A percentile compares a stretch with the other conserved stretches of the same genome.
phyloP scores from a whole-genome alignment of 129 eudicot species.

The Calendula officinalis region DNA sequence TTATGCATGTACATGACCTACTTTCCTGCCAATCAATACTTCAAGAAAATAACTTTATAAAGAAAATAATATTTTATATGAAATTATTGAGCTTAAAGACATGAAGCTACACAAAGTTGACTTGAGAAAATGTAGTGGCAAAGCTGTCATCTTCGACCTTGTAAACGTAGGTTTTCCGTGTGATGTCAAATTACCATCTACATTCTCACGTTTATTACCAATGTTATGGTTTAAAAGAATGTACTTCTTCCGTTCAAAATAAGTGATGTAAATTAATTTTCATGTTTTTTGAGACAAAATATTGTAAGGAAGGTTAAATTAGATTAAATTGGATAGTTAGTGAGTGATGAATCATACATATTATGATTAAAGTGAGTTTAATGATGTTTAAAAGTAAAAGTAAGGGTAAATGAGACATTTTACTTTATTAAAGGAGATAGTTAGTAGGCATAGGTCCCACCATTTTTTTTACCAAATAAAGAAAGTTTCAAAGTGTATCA shows the following conservation, averaged over 20 bases:
- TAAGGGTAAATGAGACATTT: too few species aligned
- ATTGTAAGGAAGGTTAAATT: too few species aligned
- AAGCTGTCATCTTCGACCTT: background rate
- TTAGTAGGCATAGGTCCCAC: too few species aligned
- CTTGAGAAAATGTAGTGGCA: background rate
- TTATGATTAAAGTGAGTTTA: too few species aligned
- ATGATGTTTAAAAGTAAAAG: too few species aligned
- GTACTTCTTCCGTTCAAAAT: background rate
- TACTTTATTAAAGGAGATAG: too few species aligned
- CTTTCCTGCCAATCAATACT: background rate
- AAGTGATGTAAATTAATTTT: background rate
- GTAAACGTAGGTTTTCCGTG: constrained; percentile 3
- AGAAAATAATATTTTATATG: background rate
- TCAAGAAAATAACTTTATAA: background rate
- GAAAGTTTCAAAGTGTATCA: too few species aligned
- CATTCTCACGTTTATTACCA: background rate
- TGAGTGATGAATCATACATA: too few species aligned
- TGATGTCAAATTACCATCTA: background rate
- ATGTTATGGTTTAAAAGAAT: background rate
- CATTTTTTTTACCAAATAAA: too few species aligned
- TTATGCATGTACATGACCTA: constrained; percentile 1
- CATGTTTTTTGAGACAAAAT: too few species aligned
- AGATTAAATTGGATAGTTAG: too few species aligned
- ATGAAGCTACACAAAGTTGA: constrained; percentile 6
- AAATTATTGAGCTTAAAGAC: background rate